A percentile compares a stretch with the other conserved stretches of the same genome.
Evolutionary conservation across 2,329 filamentous ascomycete genomes (phyloP).

Genomic region (Bipolaris sorokiniana): DNA sequence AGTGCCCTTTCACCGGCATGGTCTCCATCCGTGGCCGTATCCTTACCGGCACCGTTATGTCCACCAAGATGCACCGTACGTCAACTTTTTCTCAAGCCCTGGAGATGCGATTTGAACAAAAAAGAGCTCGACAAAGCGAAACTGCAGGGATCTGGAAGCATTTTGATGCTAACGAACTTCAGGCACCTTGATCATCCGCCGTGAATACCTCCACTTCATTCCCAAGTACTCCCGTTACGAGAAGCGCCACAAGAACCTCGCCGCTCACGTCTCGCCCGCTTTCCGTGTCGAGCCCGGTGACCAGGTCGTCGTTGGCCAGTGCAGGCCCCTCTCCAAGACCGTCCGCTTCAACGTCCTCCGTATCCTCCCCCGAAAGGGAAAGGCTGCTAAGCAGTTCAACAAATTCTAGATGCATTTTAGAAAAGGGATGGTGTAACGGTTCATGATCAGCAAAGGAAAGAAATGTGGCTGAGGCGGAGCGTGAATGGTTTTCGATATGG

Average conservation of each 20-base stretch:
- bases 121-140: neutral
- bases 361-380: constrained; percentile 95
- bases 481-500: constrained; percentile 45
- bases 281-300: constrained; percentile 99
- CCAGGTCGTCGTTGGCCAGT: constrained; percentile 99
- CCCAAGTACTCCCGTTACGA: constrained; percentile 99
- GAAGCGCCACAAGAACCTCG: constrained; percentile 99
- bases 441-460: constrained; percentile 36
- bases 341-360: constrained; percentile 99
- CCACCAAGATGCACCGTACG: constrained; percentile 99
- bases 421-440: constrained; percentile 36
- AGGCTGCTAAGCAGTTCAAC: constrained; percentile 95
- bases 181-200: constrained; percentile 91
- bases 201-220: constrained; percentile 99
- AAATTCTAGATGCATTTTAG: constrained; percentile 79
- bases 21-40: constrained; percentile 99
- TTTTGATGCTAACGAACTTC: constrained; percentile 21
- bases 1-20: constrained; percentile 99
- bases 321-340: constrained; percentile 98
- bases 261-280: constrained; percentile 97
- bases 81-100: constrained; percentile 10
- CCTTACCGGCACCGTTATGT: constrained; percentile 97
- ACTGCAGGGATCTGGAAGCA: constrained; percentile 18
- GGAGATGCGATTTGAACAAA: neutral
- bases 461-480: constrained; percentile 34